Percentiles rank a stretch among this genome's conserved stretches.
Evolutionary conservation across 1,284 basidiomycete genomes (phyloP).

Genomic region (Taiwanofungus camphoratus): DNA sequence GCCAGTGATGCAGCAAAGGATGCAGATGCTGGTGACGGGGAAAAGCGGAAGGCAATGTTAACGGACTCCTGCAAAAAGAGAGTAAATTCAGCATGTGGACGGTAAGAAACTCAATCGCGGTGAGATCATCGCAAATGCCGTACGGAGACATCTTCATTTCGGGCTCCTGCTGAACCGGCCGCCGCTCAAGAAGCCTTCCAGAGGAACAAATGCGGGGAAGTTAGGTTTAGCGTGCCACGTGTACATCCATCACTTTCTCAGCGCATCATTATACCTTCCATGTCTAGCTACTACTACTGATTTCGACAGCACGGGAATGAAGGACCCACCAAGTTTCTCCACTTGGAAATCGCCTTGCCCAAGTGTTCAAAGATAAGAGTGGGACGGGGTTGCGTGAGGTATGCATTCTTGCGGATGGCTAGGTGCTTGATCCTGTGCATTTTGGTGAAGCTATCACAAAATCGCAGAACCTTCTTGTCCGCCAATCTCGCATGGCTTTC

Average conservation of each 20-base stretch:
- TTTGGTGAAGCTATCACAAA: conserved; percentile 34
- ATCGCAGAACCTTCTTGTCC: conserved; percentile 29
- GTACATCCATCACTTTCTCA: too few relatives aligned
- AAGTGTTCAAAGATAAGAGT: conserved; percentile 38
- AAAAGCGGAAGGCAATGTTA: conserved; percentile 42
- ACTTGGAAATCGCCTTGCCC: conserved; percentile 35
- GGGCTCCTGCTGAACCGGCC: too few relatives aligned
- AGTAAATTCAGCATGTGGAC: too few relatives aligned
- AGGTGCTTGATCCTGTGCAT: conserved; percentile 35
- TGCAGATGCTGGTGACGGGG: conserved; percentile 22
- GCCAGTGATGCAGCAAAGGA: conserved; percentile 23
- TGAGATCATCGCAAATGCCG: too few relatives aligned
- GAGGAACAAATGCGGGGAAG: too few relatives aligned
- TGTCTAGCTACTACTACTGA: too few relatives aligned
- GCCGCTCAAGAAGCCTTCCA: too few relatives aligned
- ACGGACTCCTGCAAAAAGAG: conserved; percentile 42
- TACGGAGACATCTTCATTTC: too few relatives aligned
- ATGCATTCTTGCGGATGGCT: conserved; percentile 46
- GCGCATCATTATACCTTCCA: too few relatives aligned
- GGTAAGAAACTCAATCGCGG: too few relatives aligned
- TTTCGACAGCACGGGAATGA: background rate
- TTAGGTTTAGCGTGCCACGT: too few relatives aligned
- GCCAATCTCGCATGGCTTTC: conserved; percentile 11
- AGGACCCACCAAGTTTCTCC: conserved; percentile 40
- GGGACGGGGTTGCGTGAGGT: conserved; percentile 44